Evolutionary conservation across 352 stramenopile genomes (phyloP).

Genomic region (Globisporangium spiculum): DNA sequence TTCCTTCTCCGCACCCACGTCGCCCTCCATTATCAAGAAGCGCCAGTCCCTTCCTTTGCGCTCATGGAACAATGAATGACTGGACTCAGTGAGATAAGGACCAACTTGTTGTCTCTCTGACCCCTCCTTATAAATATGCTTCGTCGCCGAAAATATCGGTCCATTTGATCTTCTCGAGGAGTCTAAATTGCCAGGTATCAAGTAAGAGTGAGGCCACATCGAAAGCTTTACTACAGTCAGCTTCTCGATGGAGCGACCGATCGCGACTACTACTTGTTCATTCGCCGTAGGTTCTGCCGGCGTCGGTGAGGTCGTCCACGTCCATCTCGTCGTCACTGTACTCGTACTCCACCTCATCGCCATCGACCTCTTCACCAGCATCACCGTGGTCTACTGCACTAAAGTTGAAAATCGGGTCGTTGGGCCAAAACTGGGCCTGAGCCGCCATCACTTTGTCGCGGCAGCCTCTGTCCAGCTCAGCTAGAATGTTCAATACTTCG

Average conservation of each 20-base stretch:
- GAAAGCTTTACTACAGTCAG: too few relatives aligned
- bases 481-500: not conserved
- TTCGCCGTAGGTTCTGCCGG: not conserved
- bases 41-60: too few relatives aligned
- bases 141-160: too few relatives aligned
- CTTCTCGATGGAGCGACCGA: too few relatives aligned
- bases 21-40: not conserved
- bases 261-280: not conserved
- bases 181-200: too few relatives aligned
- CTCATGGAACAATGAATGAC: too few relatives aligned
- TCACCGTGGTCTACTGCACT: not conserved
- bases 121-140: too few relatives aligned
- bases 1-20: not conserved
- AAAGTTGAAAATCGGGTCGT: not conserved
- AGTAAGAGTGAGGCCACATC: too few relatives aligned
- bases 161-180: too few relatives aligned
- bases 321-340: conserved; percentile 1
- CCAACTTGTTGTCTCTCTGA: too few relatives aligned
- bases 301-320: not conserved
- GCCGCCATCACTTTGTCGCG: not conserved
- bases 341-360: conserved; percentile 1
- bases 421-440: not conserved
- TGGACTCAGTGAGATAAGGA: too few relatives aligned
- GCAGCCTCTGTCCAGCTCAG: not conserved
- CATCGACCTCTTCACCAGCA: not conserved